Evolutionary conservation across 129 eudicot species (phyloP).

Genomic region (Heracleum sosnowskyi): DNA sequence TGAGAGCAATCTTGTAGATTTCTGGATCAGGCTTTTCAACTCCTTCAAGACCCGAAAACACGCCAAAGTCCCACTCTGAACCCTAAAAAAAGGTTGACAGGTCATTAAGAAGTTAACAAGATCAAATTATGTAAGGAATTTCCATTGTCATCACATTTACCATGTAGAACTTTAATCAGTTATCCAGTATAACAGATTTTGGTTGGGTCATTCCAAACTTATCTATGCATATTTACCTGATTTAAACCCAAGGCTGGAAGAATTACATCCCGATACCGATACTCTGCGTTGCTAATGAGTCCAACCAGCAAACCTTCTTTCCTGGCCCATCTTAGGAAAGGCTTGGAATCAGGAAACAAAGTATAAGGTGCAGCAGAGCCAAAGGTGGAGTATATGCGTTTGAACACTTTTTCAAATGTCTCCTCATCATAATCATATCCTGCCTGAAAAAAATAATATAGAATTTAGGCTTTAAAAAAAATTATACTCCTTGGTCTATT

Average conservation of each 20-base stretch:
- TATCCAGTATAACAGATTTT: background rate
- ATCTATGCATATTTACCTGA: conserved; percentile 43
- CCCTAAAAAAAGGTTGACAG: conserved; percentile 39
- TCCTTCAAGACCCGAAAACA: conserved; percentile 95
- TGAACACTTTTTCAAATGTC: conserved; percentile 86
- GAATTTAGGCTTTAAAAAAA: background rate
- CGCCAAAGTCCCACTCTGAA: conserved; percentile 95
- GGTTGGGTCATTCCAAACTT: background rate
- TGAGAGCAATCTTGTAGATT: conserved; percentile 69
- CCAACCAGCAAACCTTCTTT: conserved; percentile 68
- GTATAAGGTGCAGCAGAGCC: conserved; percentile 96
- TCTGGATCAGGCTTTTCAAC: conserved; percentile 90
- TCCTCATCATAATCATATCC: conserved; percentile 96
- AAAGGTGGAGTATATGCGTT: conserved; percentile 77
- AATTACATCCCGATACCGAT: conserved; percentile 87
- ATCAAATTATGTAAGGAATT: background rate
- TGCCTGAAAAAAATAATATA: conserved; percentile 47
- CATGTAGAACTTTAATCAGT: background rate
- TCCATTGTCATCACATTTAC: background rate
- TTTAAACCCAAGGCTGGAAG: conserved; percentile 95
- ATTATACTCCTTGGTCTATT: background rate
- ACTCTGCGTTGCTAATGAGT: conserved; percentile 91
- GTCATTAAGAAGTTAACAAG: background rate
- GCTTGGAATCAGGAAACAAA: conserved; percentile 74
- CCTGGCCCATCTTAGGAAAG: conserved; percentile 89